Conservation (phyloP, 2,329 filamentous ascomycete species). For the Lecanosticta acicola region DNA sequence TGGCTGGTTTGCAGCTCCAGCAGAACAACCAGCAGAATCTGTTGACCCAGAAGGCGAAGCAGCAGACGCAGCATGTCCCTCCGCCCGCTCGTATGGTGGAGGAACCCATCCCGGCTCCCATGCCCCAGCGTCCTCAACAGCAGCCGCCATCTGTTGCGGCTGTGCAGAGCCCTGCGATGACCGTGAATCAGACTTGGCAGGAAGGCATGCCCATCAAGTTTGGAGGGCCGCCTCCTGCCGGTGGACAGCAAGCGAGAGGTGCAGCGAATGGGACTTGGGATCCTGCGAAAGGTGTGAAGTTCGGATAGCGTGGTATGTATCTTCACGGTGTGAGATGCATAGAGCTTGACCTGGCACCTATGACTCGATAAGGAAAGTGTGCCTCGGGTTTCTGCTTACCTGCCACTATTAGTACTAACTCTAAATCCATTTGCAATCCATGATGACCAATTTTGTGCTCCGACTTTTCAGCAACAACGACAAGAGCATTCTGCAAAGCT, state of each 20-base stretch:
- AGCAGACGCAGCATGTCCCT: slow-evolving; percentile 26
- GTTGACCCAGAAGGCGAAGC: slow-evolving; percentile 35
- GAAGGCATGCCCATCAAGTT: slow-evolving; percentile 34
- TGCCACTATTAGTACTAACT: too few species aligned
- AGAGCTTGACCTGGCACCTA: too few species aligned
- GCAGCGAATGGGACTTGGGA: slow-evolving; percentile 21
- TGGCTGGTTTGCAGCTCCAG: slow-evolving; percentile 53
- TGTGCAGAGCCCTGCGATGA: slow-evolving; percentile 21
- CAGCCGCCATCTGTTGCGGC: slow-evolving; percentile 32
- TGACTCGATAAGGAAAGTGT: too few species aligned
- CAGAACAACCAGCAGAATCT: slow-evolving; percentile 38
- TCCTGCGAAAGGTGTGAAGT: slow-evolving; percentile 25
- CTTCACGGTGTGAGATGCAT: too few species aligned
- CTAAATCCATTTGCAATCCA: too few species aligned
- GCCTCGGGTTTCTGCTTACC: too few species aligned
- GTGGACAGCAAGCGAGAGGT: slow-evolving; percentile 2
- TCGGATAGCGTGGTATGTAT: slow-evolving; percentile 8
- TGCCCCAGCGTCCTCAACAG: slow-evolving; percentile 33
- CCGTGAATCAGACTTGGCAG: slow-evolving; percentile 27
- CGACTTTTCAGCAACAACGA: too few species aligned
- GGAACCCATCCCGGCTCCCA: slow-evolving; percentile 50
- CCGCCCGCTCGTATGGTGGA: slow-evolving; percentile 15
- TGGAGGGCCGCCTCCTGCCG: slow-evolving; percentile 15
- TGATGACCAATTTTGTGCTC: too few species aligned
- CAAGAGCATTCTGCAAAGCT: too few species aligned